Conservation (phyloP, 2,329 filamentous ascomycete species). For the Penicillium griseofulvum region DNA sequence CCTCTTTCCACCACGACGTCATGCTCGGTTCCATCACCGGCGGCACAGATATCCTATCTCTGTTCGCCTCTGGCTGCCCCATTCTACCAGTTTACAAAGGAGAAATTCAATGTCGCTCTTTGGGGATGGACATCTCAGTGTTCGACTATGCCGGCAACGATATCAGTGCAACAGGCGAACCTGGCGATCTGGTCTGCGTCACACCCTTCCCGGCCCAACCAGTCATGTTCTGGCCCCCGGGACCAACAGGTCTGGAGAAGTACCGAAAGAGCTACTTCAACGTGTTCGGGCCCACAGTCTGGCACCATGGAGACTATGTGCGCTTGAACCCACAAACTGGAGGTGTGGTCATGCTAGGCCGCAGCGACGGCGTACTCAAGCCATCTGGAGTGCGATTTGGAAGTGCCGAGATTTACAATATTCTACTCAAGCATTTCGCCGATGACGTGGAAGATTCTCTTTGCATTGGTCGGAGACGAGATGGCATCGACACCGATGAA, state of each 20-base stretch:
- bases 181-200: slow-evolving; percentile 85
- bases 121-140: slow-evolving; percentile 71
- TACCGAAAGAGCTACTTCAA: slow-evolving; percentile 88
- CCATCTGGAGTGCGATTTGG: slow-evolving; percentile 89
- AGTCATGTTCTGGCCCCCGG: slow-evolving; percentile 74
- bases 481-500: slow-evolving; percentile 72
- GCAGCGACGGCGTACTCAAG: slow-evolving; percentile 90
- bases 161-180: slow-evolving; percentile 61
- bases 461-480: slow-evolving; percentile 74
- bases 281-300: slow-evolving; percentile 65
- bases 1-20: slow-evolving; percentile 72
- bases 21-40: slow-evolving; percentile 93
- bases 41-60: slow-evolving; percentile 92
- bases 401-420: slow-evolving; percentile 92
- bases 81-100: slow-evolving; percentile 69
- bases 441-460: slow-evolving; percentile 78
- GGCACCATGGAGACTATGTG: slow-evolving; percentile 96
- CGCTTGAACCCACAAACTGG: slow-evolving; percentile 67
- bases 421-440: slow-evolving; percentile 80
- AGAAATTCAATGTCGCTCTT: slow-evolving; percentile 73
- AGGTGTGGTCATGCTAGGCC: slow-evolving; percentile 84
- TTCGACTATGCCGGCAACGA: slow-evolving; percentile 59
- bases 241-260: slow-evolving; percentile 66
- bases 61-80: slow-evolving; percentile 83
- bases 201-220: slow-evolving; percentile 88